These are phyloP conservation scores for Amanita molliuscula DNA, from an alignment of 768 basidiomycete genomes.

Conservation along the genomic window DNA sequence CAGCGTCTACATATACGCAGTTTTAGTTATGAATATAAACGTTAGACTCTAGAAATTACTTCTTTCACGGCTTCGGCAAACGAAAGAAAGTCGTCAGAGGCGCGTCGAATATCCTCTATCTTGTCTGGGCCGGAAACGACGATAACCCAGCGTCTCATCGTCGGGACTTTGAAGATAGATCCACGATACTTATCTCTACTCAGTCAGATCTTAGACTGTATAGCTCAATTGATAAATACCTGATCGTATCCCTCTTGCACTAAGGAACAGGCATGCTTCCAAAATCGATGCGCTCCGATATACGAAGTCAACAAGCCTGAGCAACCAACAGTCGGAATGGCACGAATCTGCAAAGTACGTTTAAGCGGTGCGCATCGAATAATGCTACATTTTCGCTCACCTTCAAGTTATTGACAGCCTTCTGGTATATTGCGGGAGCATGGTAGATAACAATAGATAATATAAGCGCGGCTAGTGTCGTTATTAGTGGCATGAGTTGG, in stretches of 20 bases:
- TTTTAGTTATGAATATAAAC: too few species aligned
- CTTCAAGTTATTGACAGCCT: too few species aligned
- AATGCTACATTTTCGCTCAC: too few species aligned
- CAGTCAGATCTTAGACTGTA: neutral
- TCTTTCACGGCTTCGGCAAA: slow-evolving; percentile 24
- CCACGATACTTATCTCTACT: slow-evolving; percentile 14
- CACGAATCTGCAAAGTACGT: neutral
- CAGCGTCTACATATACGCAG: slow-evolving; percentile 14
- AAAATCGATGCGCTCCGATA: slow-evolving; percentile 11
- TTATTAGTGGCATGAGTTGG: too few species aligned
- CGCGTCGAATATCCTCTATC: slow-evolving; percentile 35
- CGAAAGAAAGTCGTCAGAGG: slow-evolving; percentile 34
- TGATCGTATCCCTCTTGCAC: slow-evolving; percentile 22
- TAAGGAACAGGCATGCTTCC: slow-evolving; percentile 14
- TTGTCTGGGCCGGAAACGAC: slow-evolving; percentile 26
- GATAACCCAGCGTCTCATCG: slow-evolving; percentile 33
- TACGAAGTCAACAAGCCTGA: neutral
- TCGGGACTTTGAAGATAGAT: slow-evolving; percentile 30
- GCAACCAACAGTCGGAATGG: neutral
- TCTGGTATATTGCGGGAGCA: too few species aligned
- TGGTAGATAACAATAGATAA: too few species aligned
- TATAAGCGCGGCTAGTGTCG: too few species aligned
- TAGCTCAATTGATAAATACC: slow-evolving; percentile 12
- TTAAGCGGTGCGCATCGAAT: too few species aligned
- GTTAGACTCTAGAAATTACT: neutral